Conservation (phyloP, 2,329 filamentous ascomycete species). For the Aspergillus sergii region DNA sequence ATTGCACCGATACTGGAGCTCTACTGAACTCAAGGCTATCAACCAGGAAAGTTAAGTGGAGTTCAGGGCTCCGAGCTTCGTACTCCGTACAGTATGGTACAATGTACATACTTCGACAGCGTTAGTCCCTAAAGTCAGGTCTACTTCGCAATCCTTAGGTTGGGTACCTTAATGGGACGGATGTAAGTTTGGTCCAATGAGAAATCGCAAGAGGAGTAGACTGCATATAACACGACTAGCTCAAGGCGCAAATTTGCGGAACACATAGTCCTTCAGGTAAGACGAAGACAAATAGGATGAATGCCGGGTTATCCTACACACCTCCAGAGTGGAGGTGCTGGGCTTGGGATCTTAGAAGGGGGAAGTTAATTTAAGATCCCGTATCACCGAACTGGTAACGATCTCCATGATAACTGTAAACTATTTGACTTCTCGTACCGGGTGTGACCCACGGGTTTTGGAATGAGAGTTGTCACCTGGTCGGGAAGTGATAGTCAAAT, state of each 20-base stretch:
- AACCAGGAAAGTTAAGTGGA: not conserved
- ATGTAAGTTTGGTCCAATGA: not conserved
- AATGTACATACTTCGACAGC: not conserved
- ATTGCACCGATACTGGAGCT: not conserved
- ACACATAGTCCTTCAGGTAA: constrained; percentile 7
- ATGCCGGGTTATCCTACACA: not conserved
- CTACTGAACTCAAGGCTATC: not conserved
- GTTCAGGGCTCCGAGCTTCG: not conserved
- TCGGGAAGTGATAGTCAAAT: not conserved
- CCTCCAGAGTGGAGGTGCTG: constrained; percentile 8
- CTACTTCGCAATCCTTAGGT: not conserved
- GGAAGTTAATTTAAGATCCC: constrained; percentile 13
- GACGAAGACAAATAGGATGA: constrained; percentile 6
- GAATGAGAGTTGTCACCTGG: constrained; percentile 7
- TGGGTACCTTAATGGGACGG: not conserved
- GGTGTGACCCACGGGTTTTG: not conserved
- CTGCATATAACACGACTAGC: constrained; percentile 7
- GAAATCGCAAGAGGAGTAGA: not conserved
- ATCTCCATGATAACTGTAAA: constrained; percentile 14
- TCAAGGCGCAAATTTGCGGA: constrained; percentile 3
- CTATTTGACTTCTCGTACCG: constrained; percentile 3
- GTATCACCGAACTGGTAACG: constrained; percentile 9
- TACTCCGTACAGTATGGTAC: not conserved
- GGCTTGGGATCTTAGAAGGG: constrained; percentile 13
- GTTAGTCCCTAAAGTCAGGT: not conserved